Conservation (phyloP, 2,329 filamentous ascomycete genomes). For the Penicillium hordei region DNA sequence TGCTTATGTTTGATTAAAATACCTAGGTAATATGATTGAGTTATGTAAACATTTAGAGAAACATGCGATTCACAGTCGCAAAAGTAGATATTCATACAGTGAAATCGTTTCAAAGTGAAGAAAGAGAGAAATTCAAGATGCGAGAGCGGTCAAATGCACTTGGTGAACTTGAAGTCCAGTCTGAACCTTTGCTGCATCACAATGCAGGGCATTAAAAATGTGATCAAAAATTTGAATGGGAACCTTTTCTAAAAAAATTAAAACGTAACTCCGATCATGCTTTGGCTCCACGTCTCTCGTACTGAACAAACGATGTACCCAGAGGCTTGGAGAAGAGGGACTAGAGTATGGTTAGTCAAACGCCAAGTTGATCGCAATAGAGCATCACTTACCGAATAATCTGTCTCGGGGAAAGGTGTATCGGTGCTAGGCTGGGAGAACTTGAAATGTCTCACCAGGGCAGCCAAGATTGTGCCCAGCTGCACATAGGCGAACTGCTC, state of each 20-base stretch:
- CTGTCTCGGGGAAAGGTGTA: conserved; percentile 47
- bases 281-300: conserved; percentile 57
- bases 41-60: conserved; percentile 15
- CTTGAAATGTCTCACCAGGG: conserved; percentile 75
- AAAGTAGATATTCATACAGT: conserved; percentile 19
- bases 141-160: not conserved
- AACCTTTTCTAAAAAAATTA: not conserved
- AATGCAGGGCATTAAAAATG: conserved; percentile 7
- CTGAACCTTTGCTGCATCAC: not conserved
- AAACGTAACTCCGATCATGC: conserved; percentile 19
- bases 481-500: conserved; percentile 96
- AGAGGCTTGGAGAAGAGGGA: conserved; percentile 71
- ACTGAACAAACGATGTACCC: conserved; percentile 69
- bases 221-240: conserved; percentile 1
- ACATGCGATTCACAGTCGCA: not conserved
- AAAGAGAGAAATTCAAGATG: not conserved
- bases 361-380: not conserved
- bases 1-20: conserved; percentile 14
- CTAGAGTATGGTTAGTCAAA: conserved; percentile 27
- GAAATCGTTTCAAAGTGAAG: conserved; percentile 15
- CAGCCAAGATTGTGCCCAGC: conserved; percentile 78
- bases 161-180: not conserved
- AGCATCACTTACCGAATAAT: conserved; percentile 52
- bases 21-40: conserved; percentile 19
- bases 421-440: conserved; percentile 58